Conservation (phyloP, 495 filamentous ascomycete species). For the Podospora didyma region DNA sequence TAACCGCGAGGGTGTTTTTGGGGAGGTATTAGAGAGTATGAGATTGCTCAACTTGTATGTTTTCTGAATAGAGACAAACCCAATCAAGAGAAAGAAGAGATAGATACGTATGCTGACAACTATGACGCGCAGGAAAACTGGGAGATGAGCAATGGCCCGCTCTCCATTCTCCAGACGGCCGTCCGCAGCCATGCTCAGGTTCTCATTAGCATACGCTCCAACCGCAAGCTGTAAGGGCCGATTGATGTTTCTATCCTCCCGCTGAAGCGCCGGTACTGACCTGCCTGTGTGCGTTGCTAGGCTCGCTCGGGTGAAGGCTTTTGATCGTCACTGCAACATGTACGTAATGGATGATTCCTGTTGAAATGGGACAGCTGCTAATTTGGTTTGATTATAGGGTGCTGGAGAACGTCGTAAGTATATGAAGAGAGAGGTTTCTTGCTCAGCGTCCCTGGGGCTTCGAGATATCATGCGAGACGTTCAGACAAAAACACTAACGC, state of each 20-base stretch:
- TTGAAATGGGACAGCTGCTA: conserved; percentile 21
- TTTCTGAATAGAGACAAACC: not conserved
- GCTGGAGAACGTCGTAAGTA: conserved; percentile 25
- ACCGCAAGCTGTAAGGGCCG: conserved; percentile 29
- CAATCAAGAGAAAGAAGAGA: not conserved
- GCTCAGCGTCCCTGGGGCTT: no score
- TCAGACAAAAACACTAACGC: conserved; percentile 5
- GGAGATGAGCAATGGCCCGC: conserved; percentile 26
- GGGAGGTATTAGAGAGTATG: conserved; percentile 16
- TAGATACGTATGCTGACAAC: not conserved
- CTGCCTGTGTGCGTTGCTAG: not conserved
- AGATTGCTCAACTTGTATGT: conserved; percentile 27
- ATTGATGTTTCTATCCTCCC: not conserved
- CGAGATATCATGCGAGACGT: no score
- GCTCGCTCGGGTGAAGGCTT: conserved; percentile 46
- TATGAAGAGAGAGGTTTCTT: not conserved
- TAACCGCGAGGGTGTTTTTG: not conserved
- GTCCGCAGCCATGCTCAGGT: conserved; percentile 85
- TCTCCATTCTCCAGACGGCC: conserved; percentile 86
- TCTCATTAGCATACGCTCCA: conserved; percentile 86
- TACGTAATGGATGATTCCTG: not conserved
- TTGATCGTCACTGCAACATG: conserved; percentile 37
- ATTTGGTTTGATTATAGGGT: conserved; percentile 10
- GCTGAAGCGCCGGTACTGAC: no score
- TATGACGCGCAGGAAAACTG: conserved; percentile 17